Base-by-base conservation (phyloP, 192 early-diverging fungal genomes). In the Mortierella claussenii region DNA sequence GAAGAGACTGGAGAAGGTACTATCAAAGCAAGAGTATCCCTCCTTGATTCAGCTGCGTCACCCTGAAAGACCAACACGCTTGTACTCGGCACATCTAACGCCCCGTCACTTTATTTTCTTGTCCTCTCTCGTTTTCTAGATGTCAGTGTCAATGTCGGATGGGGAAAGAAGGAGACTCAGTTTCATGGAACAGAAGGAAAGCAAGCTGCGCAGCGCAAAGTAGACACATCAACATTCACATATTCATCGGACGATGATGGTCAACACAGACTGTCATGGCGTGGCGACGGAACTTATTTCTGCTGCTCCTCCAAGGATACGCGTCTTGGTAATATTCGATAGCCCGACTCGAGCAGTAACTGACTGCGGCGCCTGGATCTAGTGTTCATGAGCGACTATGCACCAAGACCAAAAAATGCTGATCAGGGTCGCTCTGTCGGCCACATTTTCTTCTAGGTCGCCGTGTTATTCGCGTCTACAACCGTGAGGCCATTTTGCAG, bases 111-210 rank as follows among this genome's bases (percentile, higher is more conserved):
- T n/a, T n/a, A n/a, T n/a, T n/a, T n/a, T n/a, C n/a, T n/a, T n/a
- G n/a, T n/a, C n/a, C n/a, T n/a, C n/a, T n/a, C n/a, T n/a, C n/a
- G n/a, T n/a, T n/a, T n/a, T n/a, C 18, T 66, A 91, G 89, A 86
- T 57, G 79, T 80, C 24, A 87, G 82, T 13, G 90, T 96, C 12
- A 88, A 83, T 23, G 86, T 99, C n/a, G 97, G 97, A 40, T 99
- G 97, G 97, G 97, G 97, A 64, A 90, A 87, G 43, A 95, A 93
- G 54, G 96, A 97, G 74, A 99, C 97, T 12, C 97, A 99, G 69
- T 99, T 98, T 75, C 96, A 97, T 68, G 97, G 97, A 47, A 88
- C 90, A 20, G 91, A 83, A 49, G 95, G 93, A 55, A 95, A 97
- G 73, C 58, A 81, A 24, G 92, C 91, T 15, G 90, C 92, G 2